Conservation (phyloP, 192 early-diverging fungal species). For the Backusella morwellensis region DNA sequence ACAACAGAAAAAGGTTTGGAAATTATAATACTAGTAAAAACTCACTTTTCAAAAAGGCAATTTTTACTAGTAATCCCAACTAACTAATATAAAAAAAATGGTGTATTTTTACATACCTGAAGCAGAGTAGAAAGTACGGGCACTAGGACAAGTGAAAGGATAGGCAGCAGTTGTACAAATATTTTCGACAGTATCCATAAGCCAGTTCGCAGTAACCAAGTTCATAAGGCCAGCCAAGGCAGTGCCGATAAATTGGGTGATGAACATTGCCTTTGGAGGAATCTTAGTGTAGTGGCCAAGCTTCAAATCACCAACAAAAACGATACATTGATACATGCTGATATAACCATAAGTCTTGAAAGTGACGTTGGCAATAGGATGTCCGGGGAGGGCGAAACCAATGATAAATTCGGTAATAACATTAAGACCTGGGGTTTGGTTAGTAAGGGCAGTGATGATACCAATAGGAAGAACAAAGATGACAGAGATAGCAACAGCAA, state of each 20-base stretch:
- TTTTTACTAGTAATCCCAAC: too few species aligned
- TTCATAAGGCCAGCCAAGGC: constrained; percentile 57
- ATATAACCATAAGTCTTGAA: constrained; percentile 89
- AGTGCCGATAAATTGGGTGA: constrained; percentile 57
- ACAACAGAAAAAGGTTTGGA: too few species aligned
- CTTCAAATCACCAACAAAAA: constrained; percentile 73
- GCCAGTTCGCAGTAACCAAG: constrained; percentile 42
- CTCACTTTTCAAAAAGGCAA: too few species aligned
- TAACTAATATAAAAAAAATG: too few species aligned
- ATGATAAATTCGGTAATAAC: constrained; percentile 85
- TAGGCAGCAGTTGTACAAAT: constrained; percentile 39
- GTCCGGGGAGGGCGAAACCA: constrained; percentile 77
- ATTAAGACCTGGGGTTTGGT: constrained; percentile 75
- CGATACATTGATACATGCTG: constrained; percentile 75
- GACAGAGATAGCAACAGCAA: constrained; percentile 55
- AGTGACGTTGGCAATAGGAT: constrained; percentile 78
- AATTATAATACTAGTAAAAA: too few species aligned
- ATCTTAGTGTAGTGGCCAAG: constrained; percentile 79
- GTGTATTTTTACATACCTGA: constrained; percentile 24
- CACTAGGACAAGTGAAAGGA: constrained; percentile 50
- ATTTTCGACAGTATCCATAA: constrained; percentile 41
- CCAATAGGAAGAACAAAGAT: constrained; percentile 80
- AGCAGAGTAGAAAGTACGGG: constrained; percentile 61
- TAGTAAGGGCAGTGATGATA: constrained; percentile 77
- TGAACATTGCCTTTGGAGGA: constrained; percentile 63